Evolutionary conservation across 306 rosid genomes (phyloP).

Genomic region (Rosa multiflora): DNA sequence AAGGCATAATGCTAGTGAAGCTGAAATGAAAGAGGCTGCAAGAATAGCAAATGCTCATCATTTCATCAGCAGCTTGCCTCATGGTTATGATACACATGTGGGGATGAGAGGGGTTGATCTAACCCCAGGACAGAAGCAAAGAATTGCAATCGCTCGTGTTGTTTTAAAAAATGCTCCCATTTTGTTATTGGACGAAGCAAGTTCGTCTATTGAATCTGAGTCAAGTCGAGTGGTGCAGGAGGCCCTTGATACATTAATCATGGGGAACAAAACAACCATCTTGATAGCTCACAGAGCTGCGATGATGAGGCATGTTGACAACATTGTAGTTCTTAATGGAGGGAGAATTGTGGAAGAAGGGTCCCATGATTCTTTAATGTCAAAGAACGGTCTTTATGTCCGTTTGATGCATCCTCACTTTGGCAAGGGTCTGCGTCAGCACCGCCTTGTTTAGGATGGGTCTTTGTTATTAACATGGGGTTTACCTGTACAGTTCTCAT

Average conservation of each 20-base stretch:
- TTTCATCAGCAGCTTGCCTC: slow-evolving; percentile 96
- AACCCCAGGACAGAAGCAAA: slow-evolving; percentile 99
- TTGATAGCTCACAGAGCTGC: slow-evolving; percentile 98
- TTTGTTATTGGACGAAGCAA: slow-evolving; percentile 93
- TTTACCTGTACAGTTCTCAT: slow-evolving; percentile 40
- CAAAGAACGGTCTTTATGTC: slow-evolving; percentile 89
- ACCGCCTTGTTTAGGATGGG: slow-evolving; percentile 65
- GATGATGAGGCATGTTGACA: slow-evolving; percentile 98
- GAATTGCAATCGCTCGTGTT: slow-evolving; percentile 96
- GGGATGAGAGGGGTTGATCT: slow-evolving; percentile 99
- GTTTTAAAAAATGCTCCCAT: slow-evolving; percentile 95
- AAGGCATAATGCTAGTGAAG: slow-evolving; percentile 97
- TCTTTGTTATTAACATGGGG: slow-evolving; percentile 30
- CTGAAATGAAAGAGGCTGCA: slow-evolving; percentile 98
- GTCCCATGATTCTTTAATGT: slow-evolving; percentile 66
- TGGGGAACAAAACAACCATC: slow-evolving; percentile 99
- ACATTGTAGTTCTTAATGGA: slow-evolving; percentile 97
- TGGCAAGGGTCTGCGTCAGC: slow-evolving; percentile 93
- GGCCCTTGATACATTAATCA: slow-evolving; percentile 95
- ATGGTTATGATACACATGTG: slow-evolving; percentile 97
- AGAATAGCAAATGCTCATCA: slow-evolving; percentile 99
- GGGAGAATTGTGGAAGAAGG: slow-evolving; percentile 99
- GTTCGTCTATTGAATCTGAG: slow-evolving; percentile 96
- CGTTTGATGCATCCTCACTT: slow-evolving; percentile 99
- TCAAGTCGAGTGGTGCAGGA: slow-evolving; percentile 99